Conservation (phyloP, 78 protist genomes). For the Dictyostelium purpureum region DNA sequence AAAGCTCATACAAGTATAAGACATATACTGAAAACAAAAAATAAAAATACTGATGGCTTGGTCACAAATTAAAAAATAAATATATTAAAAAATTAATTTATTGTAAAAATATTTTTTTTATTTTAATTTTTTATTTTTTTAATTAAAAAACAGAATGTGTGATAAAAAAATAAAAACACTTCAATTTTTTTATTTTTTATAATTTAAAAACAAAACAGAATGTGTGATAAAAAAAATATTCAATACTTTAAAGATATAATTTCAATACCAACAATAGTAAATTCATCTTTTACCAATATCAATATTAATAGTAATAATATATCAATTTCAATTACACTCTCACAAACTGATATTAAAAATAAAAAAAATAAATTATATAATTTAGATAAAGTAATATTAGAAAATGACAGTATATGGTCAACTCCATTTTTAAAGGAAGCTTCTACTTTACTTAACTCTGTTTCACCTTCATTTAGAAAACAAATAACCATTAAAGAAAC, state of each 20-base stretch:
- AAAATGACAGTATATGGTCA: not conserved
- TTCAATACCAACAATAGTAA: constrained; percentile 6
- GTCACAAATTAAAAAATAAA: no score
- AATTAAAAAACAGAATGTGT: no score
- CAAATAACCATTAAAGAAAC: constrained; percentile 3
- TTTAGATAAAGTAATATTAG: not conserved
- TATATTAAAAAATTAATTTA: no score
- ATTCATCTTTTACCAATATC: not conserved
- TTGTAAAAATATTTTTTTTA: no score
- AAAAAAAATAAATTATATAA: constrained; percentile 14
- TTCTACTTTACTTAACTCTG: not conserved
- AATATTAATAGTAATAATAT: not conserved
- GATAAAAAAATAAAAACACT: no score
- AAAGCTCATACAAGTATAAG: no score
- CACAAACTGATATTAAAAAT: constrained; percentile 8
- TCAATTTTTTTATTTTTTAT: no score
- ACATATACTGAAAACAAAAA: no score
- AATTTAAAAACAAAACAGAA: no score
- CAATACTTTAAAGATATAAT: constrained; percentile 22
- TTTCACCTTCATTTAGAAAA: not conserved
- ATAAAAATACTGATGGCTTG: no score
- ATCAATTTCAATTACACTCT: not conserved
- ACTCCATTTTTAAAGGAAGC: constrained; percentile 35
- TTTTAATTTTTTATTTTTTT: no score
- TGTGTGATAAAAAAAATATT: not conserved